A percentile compares a stretch with the other conserved stretches of the same genome.
Evolutionary conservation across 2,329 filamentous ascomycete genomes (phyloP).

Genomic region (Nectriaceae sp.): DNA sequence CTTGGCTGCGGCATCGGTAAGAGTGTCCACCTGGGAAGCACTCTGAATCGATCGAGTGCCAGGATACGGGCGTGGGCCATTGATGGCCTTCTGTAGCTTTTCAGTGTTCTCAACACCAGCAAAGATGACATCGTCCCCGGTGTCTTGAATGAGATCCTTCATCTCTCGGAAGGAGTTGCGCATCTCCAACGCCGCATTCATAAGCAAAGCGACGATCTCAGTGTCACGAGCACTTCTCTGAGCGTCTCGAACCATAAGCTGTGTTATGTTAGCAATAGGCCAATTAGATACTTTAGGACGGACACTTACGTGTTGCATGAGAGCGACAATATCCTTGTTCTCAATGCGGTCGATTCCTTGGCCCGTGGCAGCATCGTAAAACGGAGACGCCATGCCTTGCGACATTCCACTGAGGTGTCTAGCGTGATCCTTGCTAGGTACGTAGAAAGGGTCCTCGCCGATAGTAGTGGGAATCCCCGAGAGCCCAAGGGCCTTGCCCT

Average conservation of each 20-base stretch:
- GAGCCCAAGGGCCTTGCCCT: constrained; percentile 59
- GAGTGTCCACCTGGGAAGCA: constrained; percentile 55
- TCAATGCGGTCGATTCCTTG: constrained; percentile 88
- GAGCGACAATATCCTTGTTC: constrained; percentile 91
- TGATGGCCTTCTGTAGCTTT: constrained; percentile 77
- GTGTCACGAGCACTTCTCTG: constrained; percentile 95
- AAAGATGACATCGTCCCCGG: constrained; percentile 81
- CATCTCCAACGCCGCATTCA: constrained; percentile 95
- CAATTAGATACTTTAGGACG: background rate
- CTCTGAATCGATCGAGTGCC: constrained; percentile 62
- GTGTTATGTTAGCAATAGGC: constrained; percentile 25
- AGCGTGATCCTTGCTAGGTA: constrained; percentile 50
- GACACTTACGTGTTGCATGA: constrained; percentile 89
- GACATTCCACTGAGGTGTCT: constrained; percentile 86
- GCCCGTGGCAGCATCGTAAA: constrained; percentile 89
- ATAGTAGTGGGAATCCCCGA: constrained; percentile 51
- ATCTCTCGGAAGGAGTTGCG: constrained; percentile 94
- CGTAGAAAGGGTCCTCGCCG: constrained; percentile 68
- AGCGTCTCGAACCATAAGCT: constrained; percentile 93
- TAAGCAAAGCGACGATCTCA: constrained; percentile 91
- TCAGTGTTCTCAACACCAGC: constrained; percentile 87
- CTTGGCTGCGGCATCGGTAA: constrained; percentile 67
- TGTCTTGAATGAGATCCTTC: constrained; percentile 87
- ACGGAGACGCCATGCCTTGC: constrained; percentile 83
- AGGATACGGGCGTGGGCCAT: constrained; percentile 84